phyloP scores from a whole-genome alignment of 495 filamentous ascomycete genomes.

The Podospora pseudocomata region DNA sequence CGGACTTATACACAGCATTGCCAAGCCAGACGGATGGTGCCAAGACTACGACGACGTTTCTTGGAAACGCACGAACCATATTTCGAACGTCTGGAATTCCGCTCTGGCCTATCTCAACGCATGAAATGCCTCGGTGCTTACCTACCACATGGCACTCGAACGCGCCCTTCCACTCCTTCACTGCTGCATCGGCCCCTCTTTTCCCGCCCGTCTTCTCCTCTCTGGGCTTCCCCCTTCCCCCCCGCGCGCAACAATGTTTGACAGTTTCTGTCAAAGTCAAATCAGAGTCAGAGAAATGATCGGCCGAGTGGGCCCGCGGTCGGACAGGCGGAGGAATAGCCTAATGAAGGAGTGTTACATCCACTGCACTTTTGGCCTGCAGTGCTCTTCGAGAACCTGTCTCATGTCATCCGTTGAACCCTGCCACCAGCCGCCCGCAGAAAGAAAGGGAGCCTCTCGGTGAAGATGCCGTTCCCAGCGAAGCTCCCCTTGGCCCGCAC shows the following conservation, averaged over 20 bases:
- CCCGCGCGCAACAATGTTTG: background rate
- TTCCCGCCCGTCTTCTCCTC: no score
- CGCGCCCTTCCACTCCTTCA: no score
- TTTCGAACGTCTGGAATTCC: background rate
- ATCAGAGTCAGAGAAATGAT: background rate
- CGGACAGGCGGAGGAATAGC: conserved; percentile 5
- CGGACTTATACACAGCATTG: background rate
- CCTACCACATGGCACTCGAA: background rate
- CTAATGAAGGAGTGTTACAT: conserved; percentile 3
- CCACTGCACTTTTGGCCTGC: background rate
- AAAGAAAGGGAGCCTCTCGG: conserved; percentile 6
- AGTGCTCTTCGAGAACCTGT: background rate
- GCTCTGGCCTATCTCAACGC: background rate
- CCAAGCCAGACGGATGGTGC: background rate
- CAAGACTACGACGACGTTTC: conserved; percentile 4
- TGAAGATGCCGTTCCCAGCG: background rate
- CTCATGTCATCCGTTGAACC: background rate
- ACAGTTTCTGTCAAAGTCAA: background rate
- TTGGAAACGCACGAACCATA: conserved; percentile 3
- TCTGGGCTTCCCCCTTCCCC: no score
- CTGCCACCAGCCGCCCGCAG: background rate
- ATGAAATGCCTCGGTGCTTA: background rate
- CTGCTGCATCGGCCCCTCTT: no score
- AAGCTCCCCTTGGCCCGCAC: conserved; percentile 11
- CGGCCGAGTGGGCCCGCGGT: conserved; percentile 6